These are phyloP conservation scores for Exophiala oligosperma DNA, from an alignment of 2,329 filamentous ascomycete species.

Conservation along the genomic window DNA sequence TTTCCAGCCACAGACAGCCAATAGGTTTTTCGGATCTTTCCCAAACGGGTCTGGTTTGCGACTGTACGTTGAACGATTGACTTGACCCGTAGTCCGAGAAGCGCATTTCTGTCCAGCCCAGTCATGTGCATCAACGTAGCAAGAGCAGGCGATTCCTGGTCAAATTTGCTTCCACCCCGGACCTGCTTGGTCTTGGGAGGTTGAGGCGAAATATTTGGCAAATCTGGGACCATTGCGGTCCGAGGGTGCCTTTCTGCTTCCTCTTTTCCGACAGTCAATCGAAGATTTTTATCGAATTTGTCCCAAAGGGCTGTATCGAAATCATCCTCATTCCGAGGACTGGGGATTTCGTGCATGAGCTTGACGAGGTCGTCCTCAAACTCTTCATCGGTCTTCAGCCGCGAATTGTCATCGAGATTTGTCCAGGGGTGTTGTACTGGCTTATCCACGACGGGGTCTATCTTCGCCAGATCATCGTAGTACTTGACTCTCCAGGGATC, in stretches of 20 bases:
- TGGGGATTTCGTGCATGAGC: slow-evolving; percentile 30
- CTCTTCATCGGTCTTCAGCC: slow-evolving; percentile 64
- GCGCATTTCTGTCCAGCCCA: slow-evolving; percentile 49
- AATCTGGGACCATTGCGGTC: slow-evolving; percentile 51
- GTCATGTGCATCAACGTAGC: slow-evolving; percentile 58
- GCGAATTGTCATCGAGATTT: slow-evolving; percentile 57
- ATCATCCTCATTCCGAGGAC: slow-evolving; percentile 33
- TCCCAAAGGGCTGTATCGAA: slow-evolving; percentile 20
- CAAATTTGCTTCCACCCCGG: slow-evolving; percentile 29
- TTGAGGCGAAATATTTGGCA: slow-evolving; percentile 48
- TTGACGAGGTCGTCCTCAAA: slow-evolving; percentile 58
- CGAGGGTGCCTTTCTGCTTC: slow-evolving; percentile 51
- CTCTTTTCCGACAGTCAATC: slow-evolving; percentile 52
- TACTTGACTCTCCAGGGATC: slow-evolving; percentile 75
- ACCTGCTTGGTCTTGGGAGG: slow-evolving; percentile 29
- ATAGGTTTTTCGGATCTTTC: slow-evolving; percentile 80
- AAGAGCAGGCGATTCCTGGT: slow-evolving; percentile 36
- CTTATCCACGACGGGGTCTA: slow-evolving; percentile 77
- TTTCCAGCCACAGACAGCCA: slow-evolving; percentile 83
- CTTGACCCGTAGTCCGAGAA: slow-evolving; percentile 65
- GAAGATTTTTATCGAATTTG: slow-evolving; percentile 38
- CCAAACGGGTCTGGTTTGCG: slow-evolving; percentile 91
- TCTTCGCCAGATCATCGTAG: slow-evolving; percentile 76
- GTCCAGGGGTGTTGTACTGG: slow-evolving; percentile 53
- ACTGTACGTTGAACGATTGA: slow-evolving; percentile 72